Base-by-base conservation (phyloP, 345 rosid species). In the Carallia pectinifolia region DNA sequence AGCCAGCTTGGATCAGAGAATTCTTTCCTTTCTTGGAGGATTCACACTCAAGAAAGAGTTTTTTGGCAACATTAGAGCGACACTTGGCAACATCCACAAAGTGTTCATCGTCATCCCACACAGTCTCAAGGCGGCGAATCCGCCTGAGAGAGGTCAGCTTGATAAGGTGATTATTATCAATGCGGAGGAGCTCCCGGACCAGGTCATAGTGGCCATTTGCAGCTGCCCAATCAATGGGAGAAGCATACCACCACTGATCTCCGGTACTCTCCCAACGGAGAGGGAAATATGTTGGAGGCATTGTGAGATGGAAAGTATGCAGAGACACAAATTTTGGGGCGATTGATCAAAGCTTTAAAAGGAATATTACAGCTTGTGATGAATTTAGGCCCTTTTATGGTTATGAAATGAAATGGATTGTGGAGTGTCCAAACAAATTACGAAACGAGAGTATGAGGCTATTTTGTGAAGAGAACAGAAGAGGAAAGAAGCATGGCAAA, bases 221-320 rank as follows among this genome's bases (percentile, higher is more conserved):
- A 10, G 97, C 96, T 6, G 98, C 97, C 80, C 87, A 91, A 61
- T 94, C 97, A 18, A 94, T 88, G 0, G 98, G 97, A 66, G 97
- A 87, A 68, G 97, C 98, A 72, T 84, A 94, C 98, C 98, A 94
- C 98, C 97, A 91, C 61, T 94, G 98, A 64, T 88, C 96, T n/a
- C 93, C 89, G 33, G 96, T 94, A 77, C 96, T 91, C 77, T 90
- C 96, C 93, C 98, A 94, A 1, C 98, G 87, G 60, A 94, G 93
- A 71, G 96, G 97, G 66, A 91, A 89, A 72, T 85, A 84, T 8
- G 79, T 78, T 27, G 91, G 96, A 71, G 92, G 80, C 97, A 90
- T 86, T 65, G 16, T 56, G 30, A 44, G 39, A 33, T 18, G 63
- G 50, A 44, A 10, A 52, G 29, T 27, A 40, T 19, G 56, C 55